Conservation (phyloP, 805 yeast species). For the Candida gorgasii region DNA sequence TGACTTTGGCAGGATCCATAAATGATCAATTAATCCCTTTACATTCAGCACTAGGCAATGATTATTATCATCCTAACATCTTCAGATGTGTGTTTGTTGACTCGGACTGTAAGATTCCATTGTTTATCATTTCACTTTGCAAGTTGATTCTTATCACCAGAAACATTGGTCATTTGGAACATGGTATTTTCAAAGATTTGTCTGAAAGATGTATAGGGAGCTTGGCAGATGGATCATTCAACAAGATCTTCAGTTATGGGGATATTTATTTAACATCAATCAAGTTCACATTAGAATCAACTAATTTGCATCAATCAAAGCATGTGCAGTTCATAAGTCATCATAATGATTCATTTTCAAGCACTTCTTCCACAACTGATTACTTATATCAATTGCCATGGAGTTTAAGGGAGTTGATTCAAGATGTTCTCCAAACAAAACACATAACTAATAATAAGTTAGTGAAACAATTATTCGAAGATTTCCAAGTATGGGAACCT, state of each 20-base stretch:
- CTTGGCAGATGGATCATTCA: conserved; percentile 27
- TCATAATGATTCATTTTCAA: conserved; percentile 6
- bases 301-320: conserved; percentile 25
- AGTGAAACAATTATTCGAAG: conserved; percentile 24
- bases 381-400: conserved; percentile 35
- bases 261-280: conserved; percentile 31
- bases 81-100: conserved; percentile 28
- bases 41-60: conserved; percentile 29
- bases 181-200: conserved; percentile 29
- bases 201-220: conserved; percentile 31
- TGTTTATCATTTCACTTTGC: conserved; percentile 29
- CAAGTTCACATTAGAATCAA: conserved; percentile 37
- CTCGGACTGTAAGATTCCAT: conserved; percentile 21
- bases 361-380: background rate
- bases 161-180: conserved; percentile 38
- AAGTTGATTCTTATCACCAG: conserved; percentile 30
- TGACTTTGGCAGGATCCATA: conserved; percentile 34
- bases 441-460: conserved; percentile 28
- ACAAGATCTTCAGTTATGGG: conserved; percentile 23
- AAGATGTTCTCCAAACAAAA: conserved; percentile 33
- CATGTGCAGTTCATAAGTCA: conserved; percentile 12
- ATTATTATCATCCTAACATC: conserved; percentile 38
- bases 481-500: conserved; percentile 32
- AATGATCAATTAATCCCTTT: conserved; percentile 41
- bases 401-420: conserved; percentile 37